Evolutionary conservation across 1,284 basidiomycete species (phyloP).

Genomic region (Cerrena zonata): DNA sequence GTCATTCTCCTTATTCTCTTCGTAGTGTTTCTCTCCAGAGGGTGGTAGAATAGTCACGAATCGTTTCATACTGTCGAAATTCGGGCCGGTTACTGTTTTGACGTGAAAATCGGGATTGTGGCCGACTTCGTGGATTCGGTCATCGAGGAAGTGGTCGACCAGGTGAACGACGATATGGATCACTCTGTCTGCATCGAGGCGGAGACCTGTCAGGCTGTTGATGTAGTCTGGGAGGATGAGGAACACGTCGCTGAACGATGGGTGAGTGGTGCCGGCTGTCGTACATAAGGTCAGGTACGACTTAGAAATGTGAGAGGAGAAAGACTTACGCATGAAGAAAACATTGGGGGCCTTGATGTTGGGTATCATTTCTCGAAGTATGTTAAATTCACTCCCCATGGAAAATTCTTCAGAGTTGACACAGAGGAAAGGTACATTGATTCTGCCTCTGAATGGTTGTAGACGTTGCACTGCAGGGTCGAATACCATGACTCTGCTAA

Average conservation of each 20-base stretch:
- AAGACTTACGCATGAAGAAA: conserved; percentile 18
- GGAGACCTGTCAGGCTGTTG: conserved; percentile 24
- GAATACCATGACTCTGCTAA: conserved; percentile 23
- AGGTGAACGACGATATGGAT: conserved; percentile 1
- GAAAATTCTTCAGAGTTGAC: conserved; percentile 37
- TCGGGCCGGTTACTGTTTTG: background rate
- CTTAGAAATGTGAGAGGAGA: conserved; percentile 10
- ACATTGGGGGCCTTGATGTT: conserved; percentile 13
- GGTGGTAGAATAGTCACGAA: background rate
- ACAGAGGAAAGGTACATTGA: conserved; percentile 31
- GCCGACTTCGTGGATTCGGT: background rate
- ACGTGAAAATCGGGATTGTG: background rate
- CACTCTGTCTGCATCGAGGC: conserved; percentile 3
- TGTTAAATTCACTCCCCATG: conserved; percentile 24
- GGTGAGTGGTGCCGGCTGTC: conserved; percentile 52
- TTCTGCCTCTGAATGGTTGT: conserved; percentile 28
- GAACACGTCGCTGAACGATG: conserved; percentile 60
- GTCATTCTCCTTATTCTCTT: background rate
- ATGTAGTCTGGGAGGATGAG: conserved; percentile 57
- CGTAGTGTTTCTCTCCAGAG: background rate
- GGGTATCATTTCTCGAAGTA: conserved; percentile 20
- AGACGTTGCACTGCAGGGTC: conserved; percentile 26
- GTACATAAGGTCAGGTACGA: background rate
- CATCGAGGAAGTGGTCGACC: conserved; percentile 7
- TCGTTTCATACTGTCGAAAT: background rate